A percentile compares a stretch with the other conserved stretches of the same genome.
These are phyloP conservation scores for Cystofilobasidium ferigula DNA, from an alignment of 768 basidiomycete species.

Conservation along the genomic window DNA sequence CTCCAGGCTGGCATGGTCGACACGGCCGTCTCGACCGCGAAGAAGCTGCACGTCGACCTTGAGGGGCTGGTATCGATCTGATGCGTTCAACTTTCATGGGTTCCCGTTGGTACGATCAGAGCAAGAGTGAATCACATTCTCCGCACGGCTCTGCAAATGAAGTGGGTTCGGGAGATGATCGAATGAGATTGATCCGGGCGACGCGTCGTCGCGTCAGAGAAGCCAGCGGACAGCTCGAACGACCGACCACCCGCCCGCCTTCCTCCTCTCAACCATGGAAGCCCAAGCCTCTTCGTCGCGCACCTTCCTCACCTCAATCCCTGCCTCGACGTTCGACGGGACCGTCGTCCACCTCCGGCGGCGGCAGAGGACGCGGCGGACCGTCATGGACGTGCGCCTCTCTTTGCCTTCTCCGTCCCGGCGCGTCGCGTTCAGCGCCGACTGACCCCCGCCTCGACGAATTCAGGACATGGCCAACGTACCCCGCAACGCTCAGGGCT, in stretches of 20 bases:
- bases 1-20: constrained; percentile 69
- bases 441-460: no score
- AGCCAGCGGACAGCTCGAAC: no score
- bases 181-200: no score
- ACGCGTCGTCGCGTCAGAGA: no score
- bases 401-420: neutral
- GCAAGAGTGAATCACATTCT: no score
- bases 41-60: constrained; percentile 71
- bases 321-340: neutral
- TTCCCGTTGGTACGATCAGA: no score
- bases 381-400: neutral
- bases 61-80: constrained; percentile 43
- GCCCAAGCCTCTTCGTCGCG: neutral
- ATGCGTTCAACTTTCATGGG: neutral
- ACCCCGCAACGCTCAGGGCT: constrained; percentile 11
- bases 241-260: no score
- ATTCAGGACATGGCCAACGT: constrained; percentile 20
- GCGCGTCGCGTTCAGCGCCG: neutral
- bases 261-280: no score
- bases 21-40: constrained; percentile 64
- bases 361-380: constrained; percentile 1
- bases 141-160: no score
- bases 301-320: neutral
- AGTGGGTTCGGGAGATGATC: no score
- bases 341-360: neutral